phyloP scores from a whole-genome alignment of 2,329 filamentous ascomycete species.

The Claviceps sp. region DNA sequence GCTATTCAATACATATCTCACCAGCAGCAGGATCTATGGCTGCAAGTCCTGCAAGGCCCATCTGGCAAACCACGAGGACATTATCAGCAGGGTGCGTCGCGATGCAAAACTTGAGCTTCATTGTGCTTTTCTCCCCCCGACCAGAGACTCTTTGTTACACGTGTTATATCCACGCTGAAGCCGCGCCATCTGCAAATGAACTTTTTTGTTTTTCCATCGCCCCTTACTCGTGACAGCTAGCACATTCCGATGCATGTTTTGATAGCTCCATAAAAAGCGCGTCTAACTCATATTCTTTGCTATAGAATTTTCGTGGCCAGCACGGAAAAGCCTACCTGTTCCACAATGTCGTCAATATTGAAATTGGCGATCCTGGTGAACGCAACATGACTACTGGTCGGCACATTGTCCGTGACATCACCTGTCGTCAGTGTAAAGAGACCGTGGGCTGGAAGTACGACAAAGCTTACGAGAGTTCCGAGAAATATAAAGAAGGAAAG shows the following conservation, averaged over 20 bases:
- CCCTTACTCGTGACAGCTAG: background rate
- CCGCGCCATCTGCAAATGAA: too few relatives aligned
- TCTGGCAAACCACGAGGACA: constrained; percentile 87
- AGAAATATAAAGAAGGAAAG: constrained; percentile 99
- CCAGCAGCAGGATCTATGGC: constrained; percentile 75
- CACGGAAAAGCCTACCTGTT: constrained; percentile 98
- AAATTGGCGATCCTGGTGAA: constrained; percentile 71
- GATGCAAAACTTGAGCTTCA: background rate
- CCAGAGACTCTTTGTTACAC: background rate
- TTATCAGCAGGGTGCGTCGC: constrained; percentile 69
- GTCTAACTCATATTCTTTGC: background rate
- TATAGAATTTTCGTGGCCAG: constrained; percentile 90
- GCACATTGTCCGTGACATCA: constrained; percentile 88
- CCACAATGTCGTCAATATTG: constrained; percentile 84
- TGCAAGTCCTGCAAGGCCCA: constrained; percentile 95
- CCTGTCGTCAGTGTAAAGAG: constrained; percentile 80
- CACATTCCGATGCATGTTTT: too few relatives aligned
- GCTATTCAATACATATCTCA: constrained; percentile 82
- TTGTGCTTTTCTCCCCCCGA: background rate
- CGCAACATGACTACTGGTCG: constrained; percentile 96
- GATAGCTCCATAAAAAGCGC: background rate
- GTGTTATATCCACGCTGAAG: background rate
- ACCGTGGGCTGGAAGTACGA: constrained; percentile 98
- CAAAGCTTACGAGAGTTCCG: constrained; percentile 78
- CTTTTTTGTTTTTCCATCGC: too few relatives aligned